Percentiles rank a stretch among this genome's conserved stretches.
Conservation (phyloP, 768 basidiomycete species). For the Mycena olivaceomarginata region DNA sequence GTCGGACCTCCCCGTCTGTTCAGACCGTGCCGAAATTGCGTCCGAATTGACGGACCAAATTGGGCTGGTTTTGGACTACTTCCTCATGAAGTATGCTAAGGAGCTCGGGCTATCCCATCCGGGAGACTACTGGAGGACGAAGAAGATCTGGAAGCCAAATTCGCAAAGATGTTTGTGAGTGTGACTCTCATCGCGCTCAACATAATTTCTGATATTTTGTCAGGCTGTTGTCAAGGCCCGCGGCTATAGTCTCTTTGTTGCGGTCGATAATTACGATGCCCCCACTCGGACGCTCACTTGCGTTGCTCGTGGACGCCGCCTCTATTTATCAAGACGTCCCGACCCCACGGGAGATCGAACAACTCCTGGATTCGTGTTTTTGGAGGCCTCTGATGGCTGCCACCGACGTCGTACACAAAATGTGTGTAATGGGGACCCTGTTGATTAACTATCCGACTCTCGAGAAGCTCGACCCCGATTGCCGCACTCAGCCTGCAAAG, state of each 20-base stretch:
- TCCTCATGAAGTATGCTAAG: constrained; percentile 14
- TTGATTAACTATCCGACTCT: neutral
- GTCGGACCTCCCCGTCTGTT: neutral
- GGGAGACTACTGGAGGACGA: neutral
- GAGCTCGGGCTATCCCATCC: constrained; percentile 1
- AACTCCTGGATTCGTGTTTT: constrained; percentile 16
- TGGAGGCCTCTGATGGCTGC: constrained; percentile 26
- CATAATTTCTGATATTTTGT: neutral
- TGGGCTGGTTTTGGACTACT: neutral
- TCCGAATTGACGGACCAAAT: neutral
- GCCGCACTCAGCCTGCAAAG: neutral
- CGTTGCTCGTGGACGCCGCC: neutral
- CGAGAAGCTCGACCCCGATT: neutral
- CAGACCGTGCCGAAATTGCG: neutral
- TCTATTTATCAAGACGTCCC: neutral
- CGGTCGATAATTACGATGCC: constrained; percentile 29
- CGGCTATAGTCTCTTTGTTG: constrained; percentile 30
- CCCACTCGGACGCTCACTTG: neutral
- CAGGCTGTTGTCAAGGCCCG: constrained; percentile 14
- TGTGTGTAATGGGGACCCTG: constrained; percentile 33
- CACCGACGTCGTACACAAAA: constrained; percentile 30
- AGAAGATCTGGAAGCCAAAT: neutral
- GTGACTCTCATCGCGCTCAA: neutral
- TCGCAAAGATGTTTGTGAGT: constrained; percentile 31
- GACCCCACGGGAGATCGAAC: neutral